Conservation (phyloP, 148 eudicot species). For the Camellia sinensis region DNA sequence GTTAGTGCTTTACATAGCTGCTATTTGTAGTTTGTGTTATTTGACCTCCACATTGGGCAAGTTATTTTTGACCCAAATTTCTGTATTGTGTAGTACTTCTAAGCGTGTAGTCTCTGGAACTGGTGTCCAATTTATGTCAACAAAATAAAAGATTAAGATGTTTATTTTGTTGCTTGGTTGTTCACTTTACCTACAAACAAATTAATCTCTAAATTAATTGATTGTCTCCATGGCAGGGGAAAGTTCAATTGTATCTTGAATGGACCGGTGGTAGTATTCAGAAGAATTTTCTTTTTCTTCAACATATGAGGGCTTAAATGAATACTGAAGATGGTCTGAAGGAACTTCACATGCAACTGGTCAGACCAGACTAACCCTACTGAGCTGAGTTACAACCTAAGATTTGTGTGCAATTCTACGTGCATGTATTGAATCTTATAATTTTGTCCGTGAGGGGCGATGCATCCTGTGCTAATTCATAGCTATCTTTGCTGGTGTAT, state of each 20-base stretch:
- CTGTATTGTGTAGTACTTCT: neutral
- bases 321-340: neutral
- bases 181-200: conserved; percentile 4
- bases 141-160: too few relatives aligned
- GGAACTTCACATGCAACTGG: conserved; percentile 11
- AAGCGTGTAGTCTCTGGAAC: neutral
- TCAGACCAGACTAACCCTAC: conserved; percentile 10
- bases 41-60: too few relatives aligned
- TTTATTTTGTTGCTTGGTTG: neutral
- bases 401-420: conserved; percentile 6
- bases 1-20: neutral
- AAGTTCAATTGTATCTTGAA: conserved; percentile 6
- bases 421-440: conserved; percentile 14
- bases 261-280: neutral
- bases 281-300: neutral
- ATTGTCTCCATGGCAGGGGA: conserved; percentile 15
- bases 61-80: neutral
- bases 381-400: conserved; percentile 7
- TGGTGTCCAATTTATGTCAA: neutral
- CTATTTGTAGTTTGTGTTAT: neutral
- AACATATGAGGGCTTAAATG: neutral
- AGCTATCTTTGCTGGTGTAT: conserved; percentile 46
- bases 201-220: neutral
- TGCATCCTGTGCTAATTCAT: conserved; percentile 40
- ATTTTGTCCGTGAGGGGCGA: conserved; percentile 30